phyloP scores from a whole-genome alignment of 1,284 basidiomycete genomes.

The Ganoderma leucocontextum region DNA sequence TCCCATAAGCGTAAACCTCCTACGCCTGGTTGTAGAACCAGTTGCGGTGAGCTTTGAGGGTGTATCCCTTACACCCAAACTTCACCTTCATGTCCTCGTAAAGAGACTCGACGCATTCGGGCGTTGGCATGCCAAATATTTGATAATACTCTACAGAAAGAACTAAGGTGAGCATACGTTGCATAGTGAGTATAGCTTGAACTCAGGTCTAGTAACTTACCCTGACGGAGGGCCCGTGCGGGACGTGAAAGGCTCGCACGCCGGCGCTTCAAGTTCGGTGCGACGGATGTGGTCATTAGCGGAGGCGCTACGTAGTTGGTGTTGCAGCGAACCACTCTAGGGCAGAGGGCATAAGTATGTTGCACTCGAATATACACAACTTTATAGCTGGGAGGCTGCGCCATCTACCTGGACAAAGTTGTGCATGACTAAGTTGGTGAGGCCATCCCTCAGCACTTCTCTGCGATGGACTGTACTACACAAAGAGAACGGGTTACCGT shows the following conservation, averaged over 20 bases:
- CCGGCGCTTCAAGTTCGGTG: neutral
- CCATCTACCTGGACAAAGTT: neutral
- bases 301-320: neutral
- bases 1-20: neutral
- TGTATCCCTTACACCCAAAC: neutral
- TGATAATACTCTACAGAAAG: neutral
- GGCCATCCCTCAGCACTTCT: neutral
- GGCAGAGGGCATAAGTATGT: neutral
- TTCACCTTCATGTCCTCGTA: neutral
- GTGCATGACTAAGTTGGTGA: neutral
- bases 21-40: neutral
- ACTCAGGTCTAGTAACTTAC: neutral
- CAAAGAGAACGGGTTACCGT: neutral
- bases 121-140: conserved; percentile 2
- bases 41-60: neutral
- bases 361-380: neutral
- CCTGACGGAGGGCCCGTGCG: neutral
- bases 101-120: neutral
- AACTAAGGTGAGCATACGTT: neutral
- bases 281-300: neutral
- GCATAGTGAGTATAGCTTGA: neutral
- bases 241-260: neutral
- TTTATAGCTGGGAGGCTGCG: neutral
- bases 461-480: neutral
- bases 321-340: neutral